Evolutionary conservation across 2,329 filamentous ascomycete genomes (phyloP).

Genomic region (Curvularia sp.): DNA sequence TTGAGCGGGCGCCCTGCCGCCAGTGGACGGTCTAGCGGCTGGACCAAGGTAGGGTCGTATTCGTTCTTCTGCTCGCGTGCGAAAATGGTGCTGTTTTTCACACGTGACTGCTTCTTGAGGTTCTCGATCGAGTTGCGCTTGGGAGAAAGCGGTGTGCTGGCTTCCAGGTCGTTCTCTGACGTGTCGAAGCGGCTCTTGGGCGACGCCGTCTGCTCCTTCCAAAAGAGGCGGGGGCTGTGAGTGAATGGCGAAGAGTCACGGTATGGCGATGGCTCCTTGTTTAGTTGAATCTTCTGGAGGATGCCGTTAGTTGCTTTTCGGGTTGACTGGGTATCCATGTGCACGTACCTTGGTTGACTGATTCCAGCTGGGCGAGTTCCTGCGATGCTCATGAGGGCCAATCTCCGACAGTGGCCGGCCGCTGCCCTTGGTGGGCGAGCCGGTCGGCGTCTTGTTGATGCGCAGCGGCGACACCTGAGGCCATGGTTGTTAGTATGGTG

Average conservation of each 20-base stretch:
- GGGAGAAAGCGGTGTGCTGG: conserved; percentile 70
- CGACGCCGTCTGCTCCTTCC: conserved; percentile 76
- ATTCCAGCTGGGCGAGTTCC: conserved; percentile 93
- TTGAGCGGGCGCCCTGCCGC: conserved; percentile 66
- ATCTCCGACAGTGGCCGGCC: conserved; percentile 82
- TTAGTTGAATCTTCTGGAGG: conserved; percentile 69
- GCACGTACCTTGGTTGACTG: conserved; percentile 70
- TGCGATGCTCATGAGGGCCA: conserved; percentile 80
- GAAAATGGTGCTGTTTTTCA: conserved; percentile 98
- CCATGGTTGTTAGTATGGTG: conserved; percentile 18
- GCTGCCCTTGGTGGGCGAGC: conserved; percentile 69
- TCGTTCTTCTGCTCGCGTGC: conserved; percentile 90
- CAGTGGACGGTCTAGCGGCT: conserved; percentile 81
- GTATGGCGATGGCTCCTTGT: conserved; percentile 80
- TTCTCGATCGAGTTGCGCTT: conserved; percentile 92
- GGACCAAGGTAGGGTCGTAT: conserved; percentile 82
- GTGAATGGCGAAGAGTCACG: conserved; percentile 75
- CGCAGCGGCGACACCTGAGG: conserved; percentile 76
- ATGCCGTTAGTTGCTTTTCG: conserved; percentile 29
- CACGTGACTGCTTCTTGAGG: conserved; percentile 89
- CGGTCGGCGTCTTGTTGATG: conserved; percentile 72
- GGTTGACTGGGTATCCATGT: conserved; percentile 17
- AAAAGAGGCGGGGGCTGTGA: conserved; percentile 85
- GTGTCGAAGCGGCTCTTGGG: conserved; percentile 63
- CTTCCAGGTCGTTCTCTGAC: conserved; percentile 69